Percentiles rank a stretch among this genome's conserved stretches.
Evolutionary conservation across 768 basidiomycete genomes (phyloP).

Genomic region (Boletus reticulatus): DNA sequence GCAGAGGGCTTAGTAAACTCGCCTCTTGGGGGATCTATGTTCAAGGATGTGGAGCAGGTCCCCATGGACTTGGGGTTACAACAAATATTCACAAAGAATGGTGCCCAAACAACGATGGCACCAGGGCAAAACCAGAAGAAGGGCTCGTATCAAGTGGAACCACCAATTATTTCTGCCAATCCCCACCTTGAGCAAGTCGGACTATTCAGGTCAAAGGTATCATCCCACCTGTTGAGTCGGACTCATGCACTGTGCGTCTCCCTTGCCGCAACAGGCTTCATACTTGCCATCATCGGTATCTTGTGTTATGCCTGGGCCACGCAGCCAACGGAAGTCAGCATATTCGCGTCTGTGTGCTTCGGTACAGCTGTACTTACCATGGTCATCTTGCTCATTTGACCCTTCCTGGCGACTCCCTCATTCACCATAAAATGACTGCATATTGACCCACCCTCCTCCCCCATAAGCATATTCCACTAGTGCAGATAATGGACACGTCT

Average conservation of each 20-base stretch:
- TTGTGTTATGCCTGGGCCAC: slow-evolving; percentile 50
- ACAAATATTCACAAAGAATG: background rate
- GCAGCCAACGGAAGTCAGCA: slow-evolving; percentile 43
- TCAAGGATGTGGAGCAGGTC: slow-evolving; percentile 15
- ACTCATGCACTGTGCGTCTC: slow-evolving; percentile 49
- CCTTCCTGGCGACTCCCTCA: too few relatives aligned
- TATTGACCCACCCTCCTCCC: too few relatives aligned
- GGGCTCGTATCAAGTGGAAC: slow-evolving; percentile 15
- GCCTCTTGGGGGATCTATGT: slow-evolving; percentile 11
- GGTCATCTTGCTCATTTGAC: slow-evolving; percentile 12
- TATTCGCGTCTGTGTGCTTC: slow-evolving; percentile 42
- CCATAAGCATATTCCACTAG: too few relatives aligned
- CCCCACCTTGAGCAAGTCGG: slow-evolving; percentile 55
- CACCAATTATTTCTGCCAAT: slow-evolving; percentile 39
- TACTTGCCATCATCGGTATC: slow-evolving; percentile 49
- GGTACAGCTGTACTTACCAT: slow-evolving; percentile 32
- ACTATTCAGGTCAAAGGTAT: slow-evolving; percentile 40
- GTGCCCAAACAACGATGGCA: background rate
- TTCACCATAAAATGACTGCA: too few relatives aligned
- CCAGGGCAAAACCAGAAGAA: background rate
- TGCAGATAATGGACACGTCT: too few relatives aligned
- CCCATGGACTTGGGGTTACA: background rate
- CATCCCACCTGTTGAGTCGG: slow-evolving; percentile 44
- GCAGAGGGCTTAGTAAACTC: slow-evolving; percentile 33
- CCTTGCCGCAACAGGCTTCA: slow-evolving; percentile 47